Evolutionary conservation across 257 asterid species (phyloP).

Genomic region (Solanum sitiens): DNA sequence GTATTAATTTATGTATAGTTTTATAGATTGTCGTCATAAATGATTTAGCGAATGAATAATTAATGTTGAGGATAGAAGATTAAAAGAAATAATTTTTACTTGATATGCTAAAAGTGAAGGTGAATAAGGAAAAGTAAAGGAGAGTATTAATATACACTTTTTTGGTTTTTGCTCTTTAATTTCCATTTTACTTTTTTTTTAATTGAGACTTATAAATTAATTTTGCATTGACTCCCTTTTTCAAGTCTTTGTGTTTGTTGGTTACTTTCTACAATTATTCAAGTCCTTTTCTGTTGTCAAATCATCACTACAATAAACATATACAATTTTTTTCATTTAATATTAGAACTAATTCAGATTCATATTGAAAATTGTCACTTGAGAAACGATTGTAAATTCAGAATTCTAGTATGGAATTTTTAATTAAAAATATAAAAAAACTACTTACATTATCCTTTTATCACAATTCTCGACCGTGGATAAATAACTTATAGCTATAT

Average conservation of each 20-base stretch:
- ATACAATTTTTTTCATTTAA: too few species aligned
- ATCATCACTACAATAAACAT: neutral
- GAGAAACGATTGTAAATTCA: too few species aligned
- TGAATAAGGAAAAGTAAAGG: neutral
- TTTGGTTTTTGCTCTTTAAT: neutral
- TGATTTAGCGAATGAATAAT: too few species aligned
- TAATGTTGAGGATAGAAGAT: too few species aligned
- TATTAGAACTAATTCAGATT: too few species aligned
- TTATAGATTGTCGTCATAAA: too few species aligned
- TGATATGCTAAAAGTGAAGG: neutral
- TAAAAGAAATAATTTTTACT: neutral
- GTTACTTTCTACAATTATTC: neutral
- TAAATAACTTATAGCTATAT: too few species aligned
- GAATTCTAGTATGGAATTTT: too few species aligned
- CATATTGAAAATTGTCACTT: too few species aligned
- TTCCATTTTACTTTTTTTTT: neutral
- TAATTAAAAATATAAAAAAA: too few species aligned
- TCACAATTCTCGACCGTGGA: rapidly evolving
- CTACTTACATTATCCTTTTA: too few species aligned
- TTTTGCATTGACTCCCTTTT: neutral
- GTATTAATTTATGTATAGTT: too few species aligned
- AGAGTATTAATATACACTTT: neutral
- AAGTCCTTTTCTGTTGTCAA: neutral
- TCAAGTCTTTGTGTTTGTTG: neutral
- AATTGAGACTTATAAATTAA: neutral